A percentile compares a stretch with the other conserved stretches of the same genome.
Evolutionary conservation across 1,139 yeast species (phyloP).

Genomic region (Diutina siamensis): DNA sequence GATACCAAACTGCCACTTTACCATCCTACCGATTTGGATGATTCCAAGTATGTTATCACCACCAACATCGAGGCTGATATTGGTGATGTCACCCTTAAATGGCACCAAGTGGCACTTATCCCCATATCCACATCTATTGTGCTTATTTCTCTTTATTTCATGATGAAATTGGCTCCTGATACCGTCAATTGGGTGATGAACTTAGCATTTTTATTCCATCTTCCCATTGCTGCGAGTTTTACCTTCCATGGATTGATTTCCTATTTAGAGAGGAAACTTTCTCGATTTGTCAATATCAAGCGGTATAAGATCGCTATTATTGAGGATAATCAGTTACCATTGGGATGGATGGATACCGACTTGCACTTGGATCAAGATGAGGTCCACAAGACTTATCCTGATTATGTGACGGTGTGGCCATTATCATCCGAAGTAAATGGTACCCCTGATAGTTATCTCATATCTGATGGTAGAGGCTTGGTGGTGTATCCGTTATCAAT

Average conservation of each 20-base stretch:
- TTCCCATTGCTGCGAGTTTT: not conserved
- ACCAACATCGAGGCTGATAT: not conserved
- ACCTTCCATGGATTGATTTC: not conserved
- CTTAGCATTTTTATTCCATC: not conserved
- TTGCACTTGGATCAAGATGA: not conserved
- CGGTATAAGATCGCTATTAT: not conserved
- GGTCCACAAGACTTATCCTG: constrained; percentile 1
- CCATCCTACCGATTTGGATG: not conserved
- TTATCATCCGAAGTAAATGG: not conserved
- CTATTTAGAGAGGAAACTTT: not conserved
- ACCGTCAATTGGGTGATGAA: not conserved
- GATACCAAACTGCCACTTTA: not conserved
- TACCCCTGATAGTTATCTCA: not conserved
- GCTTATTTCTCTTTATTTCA: not conserved
- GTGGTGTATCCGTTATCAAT: not conserved
- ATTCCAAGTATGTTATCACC: not conserved
- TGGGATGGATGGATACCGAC: not conserved
- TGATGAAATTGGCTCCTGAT: not conserved
- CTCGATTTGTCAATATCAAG: not conserved
- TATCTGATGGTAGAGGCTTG: not conserved
- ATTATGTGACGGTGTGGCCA: constrained; percentile 2
- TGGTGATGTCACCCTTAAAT: not conserved
- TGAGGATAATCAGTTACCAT: not conserved
- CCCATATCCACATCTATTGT: not conserved
- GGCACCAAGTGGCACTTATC: not conserved